A percentile compares a stretch with the other conserved stretches of the same genome.
These are phyloP conservation scores for Carex parvula DNA, from an alignment of 176 grass and related monocot genomes.

Conservation along the genomic window DNA sequence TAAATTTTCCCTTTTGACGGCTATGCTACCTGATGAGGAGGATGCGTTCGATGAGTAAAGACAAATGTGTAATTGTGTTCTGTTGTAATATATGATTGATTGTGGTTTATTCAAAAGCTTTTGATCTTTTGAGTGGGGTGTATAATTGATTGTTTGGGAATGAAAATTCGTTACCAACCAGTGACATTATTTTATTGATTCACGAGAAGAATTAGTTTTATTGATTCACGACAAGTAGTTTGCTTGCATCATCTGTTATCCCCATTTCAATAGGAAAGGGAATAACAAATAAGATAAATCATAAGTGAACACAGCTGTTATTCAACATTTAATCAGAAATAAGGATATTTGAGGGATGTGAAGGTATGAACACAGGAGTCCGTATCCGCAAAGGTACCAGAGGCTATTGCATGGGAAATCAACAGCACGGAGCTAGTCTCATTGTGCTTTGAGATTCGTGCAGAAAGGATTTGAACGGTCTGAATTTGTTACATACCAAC, in stretches of 20 bases:
- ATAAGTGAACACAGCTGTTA: no score
- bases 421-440: no score
- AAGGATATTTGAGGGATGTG: no score
- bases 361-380: no score
- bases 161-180: constrained; percentile 12
- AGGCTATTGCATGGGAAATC: no score
- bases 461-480: no score
- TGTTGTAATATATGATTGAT: constrained; percentile 25
- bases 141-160: constrained; percentile 14
- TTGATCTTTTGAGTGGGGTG: constrained; percentile 9
- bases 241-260: not conserved
- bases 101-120: constrained; percentile 10
- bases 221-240: not conserved
- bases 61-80: constrained; percentile 22
- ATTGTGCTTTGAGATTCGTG: no score
- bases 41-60: constrained; percentile 36
- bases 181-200: constrained; percentile 20
- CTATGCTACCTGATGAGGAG: constrained; percentile 60
- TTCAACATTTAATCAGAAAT: no score
- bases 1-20: constrained; percentile 70
- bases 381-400: no score
- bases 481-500: no score
- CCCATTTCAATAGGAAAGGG: not conserved
- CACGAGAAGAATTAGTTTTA: not conserved
- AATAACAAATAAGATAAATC: not conserved